A percentile compares a stretch with the other conserved stretches of the same genome.
Conservation (phyloP, 2,329 filamentous ascomycete genomes). For the Stagonosporopsis cucurbitacearum region DNA sequence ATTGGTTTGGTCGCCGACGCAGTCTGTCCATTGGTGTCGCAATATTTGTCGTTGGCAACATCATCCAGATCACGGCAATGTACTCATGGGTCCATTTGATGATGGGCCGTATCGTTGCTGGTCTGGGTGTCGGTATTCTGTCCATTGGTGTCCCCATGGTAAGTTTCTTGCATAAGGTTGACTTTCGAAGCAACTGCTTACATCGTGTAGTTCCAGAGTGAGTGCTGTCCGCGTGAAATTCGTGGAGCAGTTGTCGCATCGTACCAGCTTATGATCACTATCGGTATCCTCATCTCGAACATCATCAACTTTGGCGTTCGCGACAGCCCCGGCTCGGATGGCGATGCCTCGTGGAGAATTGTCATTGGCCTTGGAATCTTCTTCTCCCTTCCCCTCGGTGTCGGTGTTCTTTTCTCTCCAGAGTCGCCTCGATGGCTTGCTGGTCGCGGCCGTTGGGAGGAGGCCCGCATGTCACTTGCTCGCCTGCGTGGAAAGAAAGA, state of each 20-base stretch:
- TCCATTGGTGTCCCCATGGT: constrained; percentile 66
- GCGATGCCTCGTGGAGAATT: constrained; percentile 45
- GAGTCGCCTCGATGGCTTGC: constrained; percentile 55
- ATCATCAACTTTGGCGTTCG: constrained; percentile 51
- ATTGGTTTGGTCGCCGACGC: constrained; percentile 57
- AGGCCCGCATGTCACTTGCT: constrained; percentile 59
- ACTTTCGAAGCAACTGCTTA: background rate
- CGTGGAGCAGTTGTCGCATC: constrained; percentile 66
- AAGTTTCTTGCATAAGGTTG: background rate
- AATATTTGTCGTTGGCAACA: constrained; percentile 52
- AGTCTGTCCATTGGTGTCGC: constrained; percentile 58
- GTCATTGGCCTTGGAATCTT: constrained; percentile 43
- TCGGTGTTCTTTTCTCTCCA: constrained; percentile 41
- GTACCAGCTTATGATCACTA: constrained; percentile 56
- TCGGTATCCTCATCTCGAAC: constrained; percentile 49
- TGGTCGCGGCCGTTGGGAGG: constrained; percentile 55
- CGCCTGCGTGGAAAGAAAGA: constrained; percentile 61
- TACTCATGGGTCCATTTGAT: constrained; percentile 56
- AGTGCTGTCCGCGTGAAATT: constrained; percentile 67
- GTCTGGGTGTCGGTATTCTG: constrained; percentile 53
- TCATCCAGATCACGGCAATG: constrained; percentile 53
- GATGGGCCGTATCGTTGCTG: constrained; percentile 53
- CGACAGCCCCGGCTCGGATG: constrained; percentile 47
- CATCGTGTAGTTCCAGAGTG: constrained; percentile 62
- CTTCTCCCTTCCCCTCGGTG: constrained; percentile 40